Conservation (phyloP, 1,139 yeast species). For the Groenewaldozyma auringiensis region DNA sequence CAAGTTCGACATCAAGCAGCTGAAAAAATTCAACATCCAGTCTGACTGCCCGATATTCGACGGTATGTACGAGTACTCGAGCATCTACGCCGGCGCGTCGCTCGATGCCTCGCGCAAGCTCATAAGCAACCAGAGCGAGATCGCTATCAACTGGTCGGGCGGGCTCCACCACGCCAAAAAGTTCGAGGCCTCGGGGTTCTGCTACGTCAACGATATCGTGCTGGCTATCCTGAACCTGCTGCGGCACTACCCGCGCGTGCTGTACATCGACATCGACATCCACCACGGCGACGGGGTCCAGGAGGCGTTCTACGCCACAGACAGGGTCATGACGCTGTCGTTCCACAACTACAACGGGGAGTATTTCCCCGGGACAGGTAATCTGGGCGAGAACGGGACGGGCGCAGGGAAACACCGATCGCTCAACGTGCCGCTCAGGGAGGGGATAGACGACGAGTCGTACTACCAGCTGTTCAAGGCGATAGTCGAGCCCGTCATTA, state of each 20-base stretch:
- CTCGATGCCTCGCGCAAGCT: constrained; percentile 86
- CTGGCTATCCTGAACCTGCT: constrained; percentile 74
- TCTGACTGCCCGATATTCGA: constrained; percentile 98
- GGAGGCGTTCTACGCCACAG: constrained; percentile 93
- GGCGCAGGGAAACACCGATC: constrained; percentile 83
- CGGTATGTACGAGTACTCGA: constrained; percentile 82
- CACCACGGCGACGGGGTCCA: constrained; percentile 99
- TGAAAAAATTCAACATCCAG: constrained; percentile 83
- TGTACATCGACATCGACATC: constrained; percentile 89
- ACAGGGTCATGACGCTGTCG: constrained; percentile 90
- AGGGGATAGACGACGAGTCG: constrained; percentile 93
- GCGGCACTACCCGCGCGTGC: constrained; percentile 80
- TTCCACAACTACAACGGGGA: constrained; percentile 94
- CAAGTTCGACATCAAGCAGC: constrained; percentile 48
- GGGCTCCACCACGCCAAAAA: constrained; percentile 97
- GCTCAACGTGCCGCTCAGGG: constrained; percentile 86
- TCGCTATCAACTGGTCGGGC: constrained; percentile 96
- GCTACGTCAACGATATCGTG: constrained; percentile 92
- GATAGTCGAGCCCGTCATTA: constrained; percentile 78
- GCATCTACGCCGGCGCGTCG: constrained; percentile 86
- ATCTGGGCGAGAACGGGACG: constrained; percentile 67
- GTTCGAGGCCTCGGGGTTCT: constrained; percentile 88
- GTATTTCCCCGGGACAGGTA: constrained; percentile 95
- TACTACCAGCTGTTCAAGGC: constrained; percentile 72
- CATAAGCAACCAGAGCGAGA: constrained; percentile 78